Base-by-base conservation (phyloP, 2,329 filamentous ascomycete genomes). In the Passalora sequoiae region DNA sequence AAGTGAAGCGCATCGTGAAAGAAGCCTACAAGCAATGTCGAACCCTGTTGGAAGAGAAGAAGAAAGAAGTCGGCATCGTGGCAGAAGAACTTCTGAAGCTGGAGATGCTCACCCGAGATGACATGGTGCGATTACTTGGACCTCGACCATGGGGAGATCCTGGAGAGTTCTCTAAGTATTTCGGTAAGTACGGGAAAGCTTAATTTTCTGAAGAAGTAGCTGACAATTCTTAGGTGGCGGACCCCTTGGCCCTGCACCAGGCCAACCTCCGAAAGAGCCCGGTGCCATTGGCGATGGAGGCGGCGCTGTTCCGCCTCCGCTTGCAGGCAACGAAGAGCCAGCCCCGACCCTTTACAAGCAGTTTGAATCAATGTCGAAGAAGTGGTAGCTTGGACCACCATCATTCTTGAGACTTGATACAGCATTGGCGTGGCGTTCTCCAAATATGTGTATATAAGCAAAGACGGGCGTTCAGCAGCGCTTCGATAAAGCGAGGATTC, bases 121-220 rank as follows among this genome's bases (percentile, higher is more conserved):
- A 98, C 67, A 84, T 97, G 78, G 81, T 97, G 38, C 76, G 92
- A 20, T 72, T 98, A 43, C 74, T 98, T 19, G 92, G 92, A 16
- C 83, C 83, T 35, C 73, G 92, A 53, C 87, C 88, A 10, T 97
- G 86, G 59, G 83, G 84, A 29, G 91, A 97, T 59, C 76, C 79
- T 47, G 83, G 86, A 58, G 89, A 97, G 60, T 97, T 98, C 68
- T 75, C 83, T 60, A 96, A 96, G 74, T 98, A 94, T 73, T 98
- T 98, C 9, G n/a, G n/a, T n/a, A n/a, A n/a, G n/a, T n/a, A n/a
- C n/a, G n/a, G n/a, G n/a, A n/a, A n/a, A n/a, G n/a, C n/a, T n/a
- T n/a, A n/a, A n/a, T n/a, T n/a, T n/a, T n/a, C n/a, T n/a, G n/a
- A n/a, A n/a, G n/a, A n/a, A n/a, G n/a, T n/a, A n/a, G n/a, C n/a